Evolutionary conservation across 2,329 filamentous ascomycete genomes (phyloP), one percentile per base, ranked within the genome.

Genomic region (Beauveria brongniartii): DNA sequence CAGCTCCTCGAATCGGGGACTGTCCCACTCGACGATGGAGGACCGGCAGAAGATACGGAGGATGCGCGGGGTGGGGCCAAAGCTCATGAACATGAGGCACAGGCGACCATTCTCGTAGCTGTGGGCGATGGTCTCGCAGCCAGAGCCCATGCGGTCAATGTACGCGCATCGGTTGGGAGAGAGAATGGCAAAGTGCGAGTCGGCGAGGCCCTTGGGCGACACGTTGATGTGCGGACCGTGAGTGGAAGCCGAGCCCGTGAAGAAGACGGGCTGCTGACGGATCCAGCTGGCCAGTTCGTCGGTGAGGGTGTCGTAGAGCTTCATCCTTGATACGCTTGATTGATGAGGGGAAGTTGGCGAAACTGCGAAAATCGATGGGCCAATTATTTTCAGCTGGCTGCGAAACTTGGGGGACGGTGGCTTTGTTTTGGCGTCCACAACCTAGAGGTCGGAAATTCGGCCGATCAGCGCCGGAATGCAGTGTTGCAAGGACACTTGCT

Each of bases 91-190:
- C 80, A 91, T 86, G 68, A 92, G 74, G 6, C 88, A 91, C 20
- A 89, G 80, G 18, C 90, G 82, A 34, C 86, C 87, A 67, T 92
- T 92, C 69, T 93, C 89, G 69, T 90, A 86, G 12, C 90, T 73
- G 68, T 92, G 89, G 5, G 84, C 79, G 63, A 92, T 87, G 3
- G 89, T 92, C 75, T 93, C 90, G 68, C 81, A 86, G 26, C 89
- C 89, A 37, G 86, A 89, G 34, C 89, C 90, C 1, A 86, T 91
- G 63, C 86, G 82, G 69, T 92, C 89, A 60, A 91, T 78, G 69
- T 92, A 92, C 28, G 84, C 86, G 61, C 80, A 82, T n/a, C 77
- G 76, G 63, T 80, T 87, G 34, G 81, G 77, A 9, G 75, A 73
- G 57, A 89, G 75, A 58, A 90, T 76, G 37, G 82, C 78, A 67